Percentiles rank a stretch among this genome's conserved stretches.
phyloP scores from a whole-genome alignment of 2,329 filamentous ascomycete genomes.

The Clonostachys solani region DNA sequence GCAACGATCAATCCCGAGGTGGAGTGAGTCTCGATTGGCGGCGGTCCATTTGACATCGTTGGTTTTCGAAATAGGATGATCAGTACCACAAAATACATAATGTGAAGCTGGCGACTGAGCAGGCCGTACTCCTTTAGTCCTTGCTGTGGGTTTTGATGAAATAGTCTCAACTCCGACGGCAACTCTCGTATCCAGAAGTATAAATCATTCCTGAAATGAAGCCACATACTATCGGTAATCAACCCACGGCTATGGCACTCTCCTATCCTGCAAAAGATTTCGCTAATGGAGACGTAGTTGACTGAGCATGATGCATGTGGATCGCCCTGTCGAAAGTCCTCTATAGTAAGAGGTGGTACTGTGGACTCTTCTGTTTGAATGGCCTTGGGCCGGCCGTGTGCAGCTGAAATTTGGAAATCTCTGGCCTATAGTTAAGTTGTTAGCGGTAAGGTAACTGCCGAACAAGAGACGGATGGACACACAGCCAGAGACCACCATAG shows the following conservation, averaged over 20 bases:
- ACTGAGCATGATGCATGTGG: background rate
- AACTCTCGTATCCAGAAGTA: background rate
- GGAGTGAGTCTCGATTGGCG: background rate
- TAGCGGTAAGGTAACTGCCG: too few species aligned
- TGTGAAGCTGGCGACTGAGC: background rate
- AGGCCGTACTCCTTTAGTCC: background rate
- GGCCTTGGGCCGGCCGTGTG: background rate
- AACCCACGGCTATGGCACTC: background rate
- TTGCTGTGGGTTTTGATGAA: background rate
- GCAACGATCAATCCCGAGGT: background rate
- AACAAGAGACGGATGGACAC: background rate
- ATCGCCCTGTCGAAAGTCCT: background rate
- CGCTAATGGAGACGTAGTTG: background rate
- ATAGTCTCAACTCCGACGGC: background rate
- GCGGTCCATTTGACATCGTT: background rate
- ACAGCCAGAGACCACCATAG: background rate
- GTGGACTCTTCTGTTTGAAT: background rate
- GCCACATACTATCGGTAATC: background rate
- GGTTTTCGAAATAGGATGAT: background rate
- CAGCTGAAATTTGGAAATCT: background rate
- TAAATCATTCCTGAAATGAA: background rate
- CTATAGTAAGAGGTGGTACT: background rate
- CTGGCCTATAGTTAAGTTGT: background rate
- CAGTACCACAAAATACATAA: background rate
- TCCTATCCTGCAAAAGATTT: background rate